phyloP scores from a whole-genome alignment of 139 green algal genomes.

The Medakamo hakoo region DNA sequence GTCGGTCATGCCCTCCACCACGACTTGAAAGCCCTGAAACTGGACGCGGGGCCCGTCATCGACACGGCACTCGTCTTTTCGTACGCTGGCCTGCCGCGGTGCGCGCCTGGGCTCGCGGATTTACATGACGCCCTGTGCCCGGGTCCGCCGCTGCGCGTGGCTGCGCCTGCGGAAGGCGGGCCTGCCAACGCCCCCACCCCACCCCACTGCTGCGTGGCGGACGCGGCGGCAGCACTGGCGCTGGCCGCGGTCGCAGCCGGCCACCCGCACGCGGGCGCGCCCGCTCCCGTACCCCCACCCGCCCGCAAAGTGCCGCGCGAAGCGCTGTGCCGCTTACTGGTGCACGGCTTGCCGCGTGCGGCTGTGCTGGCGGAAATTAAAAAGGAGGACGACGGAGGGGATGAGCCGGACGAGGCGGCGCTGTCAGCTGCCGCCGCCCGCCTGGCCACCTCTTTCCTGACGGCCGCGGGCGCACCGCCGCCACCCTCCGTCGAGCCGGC shows the following conservation, averaged over 20 bases:
- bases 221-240: conserved; percentile 1
- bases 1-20: conserved; percentile 41
- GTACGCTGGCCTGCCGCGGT: conserved; percentile 16
- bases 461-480: no score
- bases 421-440: no score
- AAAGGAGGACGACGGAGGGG: no score
- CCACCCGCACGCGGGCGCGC: neutral
- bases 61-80: conserved; percentile 36
- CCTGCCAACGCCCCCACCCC: neutral
- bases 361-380: no score
- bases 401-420: no score
- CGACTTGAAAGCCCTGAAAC: conserved; percentile 30
- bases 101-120: neutral
- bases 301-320: neutral
- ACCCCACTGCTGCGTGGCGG: conserved; percentile 16
- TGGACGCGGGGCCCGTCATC: conserved; percentile 28
- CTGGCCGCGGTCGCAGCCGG: neutral
- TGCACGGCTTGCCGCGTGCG: neutral
- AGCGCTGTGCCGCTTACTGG: neutral
- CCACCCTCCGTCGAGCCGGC: neutral
- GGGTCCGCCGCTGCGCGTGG: neutral
- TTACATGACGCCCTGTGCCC: neutral
- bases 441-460: no score
- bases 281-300: neutral
- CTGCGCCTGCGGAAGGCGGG: neutral